A percentile compares a stretch with the other conserved stretches of the same genome.
Conservation (phyloP, 495 filamentous ascomycete genomes). For the Trichoderma erinaceum region DNA sequence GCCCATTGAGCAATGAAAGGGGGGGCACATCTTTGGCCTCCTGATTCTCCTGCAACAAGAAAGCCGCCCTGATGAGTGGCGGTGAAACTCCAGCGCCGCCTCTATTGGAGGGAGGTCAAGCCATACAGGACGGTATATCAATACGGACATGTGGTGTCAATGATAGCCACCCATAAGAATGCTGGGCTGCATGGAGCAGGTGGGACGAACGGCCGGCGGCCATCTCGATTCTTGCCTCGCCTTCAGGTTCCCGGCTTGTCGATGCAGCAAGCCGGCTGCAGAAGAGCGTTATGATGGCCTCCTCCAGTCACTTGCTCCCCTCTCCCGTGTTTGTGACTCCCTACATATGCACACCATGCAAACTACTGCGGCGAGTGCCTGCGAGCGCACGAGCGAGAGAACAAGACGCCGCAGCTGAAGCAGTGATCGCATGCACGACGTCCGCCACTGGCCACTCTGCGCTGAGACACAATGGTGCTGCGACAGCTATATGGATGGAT, state of each 20-base stretch:
- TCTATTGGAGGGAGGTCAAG: not conserved
- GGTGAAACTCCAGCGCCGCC: conserved; percentile 1
- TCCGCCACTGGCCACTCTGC: too few relatives aligned
- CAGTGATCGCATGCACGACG: not conserved
- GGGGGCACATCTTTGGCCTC: not conserved
- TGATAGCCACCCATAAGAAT: conserved; percentile 6
- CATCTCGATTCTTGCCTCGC: conserved; percentile 5
- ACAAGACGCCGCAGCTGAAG: not conserved
- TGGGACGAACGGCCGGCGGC: not conserved
- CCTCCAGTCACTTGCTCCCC: not conserved
- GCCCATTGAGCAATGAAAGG: not conserved
- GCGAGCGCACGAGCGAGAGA: not conserved
- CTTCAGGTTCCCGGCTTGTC: not conserved
- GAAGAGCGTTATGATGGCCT: not conserved
- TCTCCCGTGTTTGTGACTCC: not conserved
- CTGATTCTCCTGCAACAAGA: conserved; percentile 13
- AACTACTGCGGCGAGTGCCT: not conserved
- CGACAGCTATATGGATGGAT: not conserved
- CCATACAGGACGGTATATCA: not conserved
- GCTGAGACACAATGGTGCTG: not conserved
- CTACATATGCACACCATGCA: not conserved
- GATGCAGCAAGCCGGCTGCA: conserved; percentile 1
- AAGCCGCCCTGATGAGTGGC: conserved; percentile 13
- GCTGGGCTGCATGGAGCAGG: not conserved
- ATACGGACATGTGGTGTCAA: conserved; percentile 7